phyloP scores from a whole-genome alignment of 441 rosid genomes.

The Omphalea diandra region DNA sequence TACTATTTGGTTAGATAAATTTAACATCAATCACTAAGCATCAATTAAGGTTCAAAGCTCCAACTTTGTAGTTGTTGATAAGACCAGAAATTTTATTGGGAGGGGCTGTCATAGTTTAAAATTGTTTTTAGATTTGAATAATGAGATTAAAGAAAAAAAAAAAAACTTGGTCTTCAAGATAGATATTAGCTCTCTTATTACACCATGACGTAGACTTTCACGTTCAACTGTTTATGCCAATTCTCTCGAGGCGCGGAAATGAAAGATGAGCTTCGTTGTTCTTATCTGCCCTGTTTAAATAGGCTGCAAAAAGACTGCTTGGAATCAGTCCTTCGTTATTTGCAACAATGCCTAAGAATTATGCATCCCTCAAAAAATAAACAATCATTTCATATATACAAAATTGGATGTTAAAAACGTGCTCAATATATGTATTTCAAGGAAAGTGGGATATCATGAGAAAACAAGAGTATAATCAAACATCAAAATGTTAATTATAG shows the following conservation, averaged over 20 bases:
- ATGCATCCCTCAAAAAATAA: background rate
- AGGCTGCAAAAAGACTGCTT: background rate
- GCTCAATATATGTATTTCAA: background rate
- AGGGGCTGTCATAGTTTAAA: background rate
- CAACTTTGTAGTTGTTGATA: background rate
- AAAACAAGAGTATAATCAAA: background rate
- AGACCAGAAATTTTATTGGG: background rate
- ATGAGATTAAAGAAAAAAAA: too few relatives aligned
- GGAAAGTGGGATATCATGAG: background rate
- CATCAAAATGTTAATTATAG: background rate
- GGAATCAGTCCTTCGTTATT: background rate
- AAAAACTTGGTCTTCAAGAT: too few relatives aligned
- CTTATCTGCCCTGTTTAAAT: background rate
- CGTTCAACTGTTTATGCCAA: too few relatives aligned
- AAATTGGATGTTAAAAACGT: background rate
- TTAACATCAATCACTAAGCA: background rate
- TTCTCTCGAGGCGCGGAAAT: too few relatives aligned
- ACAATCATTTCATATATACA: background rate
- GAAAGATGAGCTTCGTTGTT: too few relatives aligned
- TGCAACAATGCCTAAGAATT: background rate
- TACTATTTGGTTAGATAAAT: background rate
- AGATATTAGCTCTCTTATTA: too few relatives aligned
- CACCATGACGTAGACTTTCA: too few relatives aligned
- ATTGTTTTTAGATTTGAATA: too few relatives aligned
- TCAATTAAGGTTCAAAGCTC: background rate